phyloP scores from a whole-genome alignment of 805 yeast species.

The Isabelozyma rhagii region DNA sequence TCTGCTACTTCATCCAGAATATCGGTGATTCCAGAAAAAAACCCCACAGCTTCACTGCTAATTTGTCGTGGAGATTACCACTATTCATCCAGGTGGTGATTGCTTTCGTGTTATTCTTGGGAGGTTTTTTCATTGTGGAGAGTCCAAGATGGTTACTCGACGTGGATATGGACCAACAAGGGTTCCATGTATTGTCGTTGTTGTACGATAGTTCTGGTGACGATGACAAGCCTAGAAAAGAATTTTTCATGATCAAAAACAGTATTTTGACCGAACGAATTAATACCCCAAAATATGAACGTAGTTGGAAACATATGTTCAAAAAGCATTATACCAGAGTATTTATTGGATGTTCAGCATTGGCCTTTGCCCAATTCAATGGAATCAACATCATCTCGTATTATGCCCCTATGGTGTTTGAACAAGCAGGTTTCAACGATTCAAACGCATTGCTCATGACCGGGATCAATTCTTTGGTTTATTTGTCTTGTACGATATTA shows the following conservation, averaged over 20 bases:
- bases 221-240: constrained; percentile 32
- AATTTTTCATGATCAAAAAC: constrained; percentile 46
- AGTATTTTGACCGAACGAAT: constrained; percentile 38
- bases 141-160: constrained; percentile 89
- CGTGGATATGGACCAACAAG: constrained; percentile 66
- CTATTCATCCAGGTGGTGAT: constrained; percentile 71
- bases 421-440: constrained; percentile 43
- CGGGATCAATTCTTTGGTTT: constrained; percentile 39
- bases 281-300: constrained; percentile 33
- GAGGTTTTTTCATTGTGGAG: constrained; percentile 79
- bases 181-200: constrained; percentile 32
- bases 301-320: constrained; percentile 43
- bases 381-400: constrained; percentile 60
- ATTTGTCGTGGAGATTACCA: constrained; percentile 74
- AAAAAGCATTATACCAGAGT: constrained; percentile 33
- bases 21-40: constrained; percentile 39
- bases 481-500: constrained; percentile 37
- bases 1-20: constrained; percentile 61
- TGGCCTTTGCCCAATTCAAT: constrained; percentile 45
- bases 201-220: constrained; percentile 28
- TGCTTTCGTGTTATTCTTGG: constrained; percentile 64
- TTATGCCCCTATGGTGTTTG: constrained; percentile 56
- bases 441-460: constrained; percentile 43
- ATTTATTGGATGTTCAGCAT: constrained; percentile 39
- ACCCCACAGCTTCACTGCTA: constrained; percentile 35